Base-by-base conservation (phyloP, 441 rosid species). In the Capsella rubella region DNA sequence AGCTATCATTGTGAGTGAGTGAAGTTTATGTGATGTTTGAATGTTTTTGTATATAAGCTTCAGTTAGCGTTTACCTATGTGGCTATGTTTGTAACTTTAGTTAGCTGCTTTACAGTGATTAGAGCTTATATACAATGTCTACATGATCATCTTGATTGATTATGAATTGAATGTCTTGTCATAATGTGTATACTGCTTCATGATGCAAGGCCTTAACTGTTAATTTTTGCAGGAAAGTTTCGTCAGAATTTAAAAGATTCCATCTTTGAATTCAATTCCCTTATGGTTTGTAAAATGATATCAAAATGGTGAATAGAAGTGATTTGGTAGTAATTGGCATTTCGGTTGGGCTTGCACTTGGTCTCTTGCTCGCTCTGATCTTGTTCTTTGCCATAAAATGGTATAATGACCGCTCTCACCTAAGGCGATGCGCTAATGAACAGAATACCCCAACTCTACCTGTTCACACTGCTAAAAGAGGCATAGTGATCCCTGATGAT, bases 271-370 rank as follows among this genome's bases (percentile, higher is more conserved):
- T 72, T 78, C 79, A 66, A 8, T 67, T 60, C 27, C 32, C 11
- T 73, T 74, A 37, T 77, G 64, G 70, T 69, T 72, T 81, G 70
- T 80, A 79, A 82, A 77, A 89, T 90, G 96, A 77, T 79, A 53
- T 56, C 80, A 88, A 66, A 73, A 95, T 95, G 99, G 78, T 74
- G 79, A 67, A 43, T 63, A 70, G 68, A 75, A 60, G 75, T 72
- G 87, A 78, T 82, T 83, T 92, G 58, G 85, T 95, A 47, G 72
- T 80, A 40, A 80, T 92, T 64, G 93, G 96, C 54, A 71, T 88
- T 69, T 88, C 90, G 27, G 95, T 79, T 64, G 93, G 98, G 63
- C 82, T 89, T 78, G 90, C 91, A 55, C 83, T 90, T 59, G 97
- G 96, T 64, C 64, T 91, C 75, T 79, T 88, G 82, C 81, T 95